These are phyloP conservation scores for Ustilago hordei DNA, from an alignment of 1,284 basidiomycete species.

Conservation along the genomic window DNA sequence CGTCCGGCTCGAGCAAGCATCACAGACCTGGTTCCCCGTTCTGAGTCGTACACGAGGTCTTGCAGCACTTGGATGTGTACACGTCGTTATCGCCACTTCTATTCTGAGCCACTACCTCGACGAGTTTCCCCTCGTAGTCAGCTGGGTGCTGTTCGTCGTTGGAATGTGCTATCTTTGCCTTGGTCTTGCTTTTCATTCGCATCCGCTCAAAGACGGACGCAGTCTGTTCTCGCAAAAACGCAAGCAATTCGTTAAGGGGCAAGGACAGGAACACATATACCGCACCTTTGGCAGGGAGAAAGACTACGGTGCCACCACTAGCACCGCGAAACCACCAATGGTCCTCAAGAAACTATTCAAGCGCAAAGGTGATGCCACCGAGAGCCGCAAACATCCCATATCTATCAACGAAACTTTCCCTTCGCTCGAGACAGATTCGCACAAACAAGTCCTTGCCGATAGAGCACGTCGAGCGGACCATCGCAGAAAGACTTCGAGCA, in stretches of 20 bases:
- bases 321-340: slow-evolving; percentile 2
- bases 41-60: slow-evolving; percentile 38
- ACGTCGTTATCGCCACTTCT: slow-evolving; percentile 41
- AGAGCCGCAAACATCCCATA: slow-evolving; percentile 8
- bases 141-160: slow-evolving; percentile 54
- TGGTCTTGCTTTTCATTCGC: slow-evolving; percentile 20
- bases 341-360: slow-evolving; percentile 18
- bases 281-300: slow-evolving; percentile 12
- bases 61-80: slow-evolving; percentile 48
- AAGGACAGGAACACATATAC: neutral
- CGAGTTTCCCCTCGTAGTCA: slow-evolving; percentile 49
- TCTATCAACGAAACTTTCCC: slow-evolving; percentile 49
- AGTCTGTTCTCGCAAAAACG: slow-evolving; percentile 24
- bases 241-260: slow-evolving; percentile 9
- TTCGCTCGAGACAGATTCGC: slow-evolving; percentile 42
- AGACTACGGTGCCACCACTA: slow-evolving; percentile 11
- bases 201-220: slow-evolving; percentile 29
- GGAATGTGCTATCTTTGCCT: slow-evolving; percentile 39
- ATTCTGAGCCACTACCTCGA: slow-evolving; percentile 50
- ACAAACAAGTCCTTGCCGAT: slow-evolving; percentile 41
- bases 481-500: slow-evolving; percentile 17
- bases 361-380: slow-evolving; percentile 3
- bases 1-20: slow-evolving; percentile 14
- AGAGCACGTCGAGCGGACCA: slow-evolving; percentile 34
- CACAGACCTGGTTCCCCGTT: slow-evolving; percentile 43